Conservation (phyloP, 768 basidiomycete species). For the Auriscalpium vulgare region DNA sequence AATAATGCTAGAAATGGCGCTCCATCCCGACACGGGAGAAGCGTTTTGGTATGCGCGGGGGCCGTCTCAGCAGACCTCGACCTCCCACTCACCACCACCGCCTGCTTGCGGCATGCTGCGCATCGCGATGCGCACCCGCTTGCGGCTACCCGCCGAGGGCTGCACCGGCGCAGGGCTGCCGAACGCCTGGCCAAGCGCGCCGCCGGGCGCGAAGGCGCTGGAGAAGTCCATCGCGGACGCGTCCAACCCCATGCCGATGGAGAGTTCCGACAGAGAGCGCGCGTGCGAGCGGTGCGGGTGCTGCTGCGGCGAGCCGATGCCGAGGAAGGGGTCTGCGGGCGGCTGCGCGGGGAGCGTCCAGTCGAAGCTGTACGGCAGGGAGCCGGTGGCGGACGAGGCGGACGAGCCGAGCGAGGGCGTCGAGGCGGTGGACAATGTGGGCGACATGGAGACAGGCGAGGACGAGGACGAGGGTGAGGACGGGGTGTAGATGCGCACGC, state of each 20-base stretch:
- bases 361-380: conserved; percentile 26
- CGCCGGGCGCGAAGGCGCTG: conserved; percentile 20
- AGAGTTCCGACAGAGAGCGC: conserved; percentile 23
- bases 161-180: conserved; percentile 16
- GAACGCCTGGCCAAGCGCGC: conserved; percentile 28
- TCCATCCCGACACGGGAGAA: not conserved
- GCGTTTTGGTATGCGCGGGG: not conserved
- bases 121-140: conserved; percentile 56
- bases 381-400: conserved; percentile 24
- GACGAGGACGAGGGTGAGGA: conserved; percentile 29
- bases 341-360: conserved; percentile 17
- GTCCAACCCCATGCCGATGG: conserved; percentile 20
- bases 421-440: conserved; percentile 10
- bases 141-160: conserved; percentile 24
- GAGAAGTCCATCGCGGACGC: conserved; percentile 23
- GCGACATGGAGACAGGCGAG: conserved; percentile 18
- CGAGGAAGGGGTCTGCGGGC: conserved; percentile 49
- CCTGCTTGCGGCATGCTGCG: conserved; percentile 56
- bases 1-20: not conserved
- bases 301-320: conserved; percentile 31
- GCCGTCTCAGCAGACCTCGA: conserved; percentile 50
- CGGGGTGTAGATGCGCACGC: conserved; percentile 60
- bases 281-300: conserved; percentile 7
- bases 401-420: conserved; percentile 30
- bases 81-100: conserved; percentile 72